Evolutionary conservation across 2,329 filamentous ascomycete genomes (phyloP).

Genomic region (Phialophora tarda): DNA sequence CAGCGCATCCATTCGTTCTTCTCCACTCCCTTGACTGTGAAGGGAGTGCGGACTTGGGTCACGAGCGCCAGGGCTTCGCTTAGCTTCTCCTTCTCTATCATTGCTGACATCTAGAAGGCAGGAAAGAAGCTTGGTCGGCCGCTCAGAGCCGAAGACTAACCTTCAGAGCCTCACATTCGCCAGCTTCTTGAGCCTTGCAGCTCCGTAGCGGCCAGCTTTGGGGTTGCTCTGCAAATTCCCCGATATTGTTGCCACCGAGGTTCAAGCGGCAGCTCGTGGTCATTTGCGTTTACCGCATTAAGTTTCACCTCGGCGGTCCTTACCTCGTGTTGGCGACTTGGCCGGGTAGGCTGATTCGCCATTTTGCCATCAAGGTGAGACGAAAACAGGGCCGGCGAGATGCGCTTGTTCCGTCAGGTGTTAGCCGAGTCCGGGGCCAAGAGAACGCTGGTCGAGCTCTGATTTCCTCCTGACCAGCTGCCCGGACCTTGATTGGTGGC

Average conservation of each 20-base stretch:
- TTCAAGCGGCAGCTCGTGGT: background rate
- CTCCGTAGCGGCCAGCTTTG: background rate
- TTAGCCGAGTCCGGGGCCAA: background rate
- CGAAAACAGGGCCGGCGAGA: background rate
- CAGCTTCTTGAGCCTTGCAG: slow-evolving; percentile 1
- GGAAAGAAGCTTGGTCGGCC: background rate
- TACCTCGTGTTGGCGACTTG: slow-evolving; percentile 8
- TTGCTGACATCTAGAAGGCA: background rate
- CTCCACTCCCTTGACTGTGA: background rate
- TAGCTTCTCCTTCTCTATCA: background rate
- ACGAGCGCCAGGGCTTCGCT: slow-evolving; percentile 2
- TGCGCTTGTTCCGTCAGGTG: background rate
- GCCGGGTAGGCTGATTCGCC: slow-evolving; percentile 6
- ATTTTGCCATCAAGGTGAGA: background rate
- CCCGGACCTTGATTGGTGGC: slow-evolving; percentile 2
- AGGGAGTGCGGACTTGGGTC: background rate
- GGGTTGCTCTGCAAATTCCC: background rate
- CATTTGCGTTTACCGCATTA: background rate
- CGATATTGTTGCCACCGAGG: slow-evolving; percentile 3
- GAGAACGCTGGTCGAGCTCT: background rate
- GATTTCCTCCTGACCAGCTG: background rate
- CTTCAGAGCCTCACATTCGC: slow-evolving; percentile 11
- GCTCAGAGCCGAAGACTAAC: slow-evolving; percentile 12
- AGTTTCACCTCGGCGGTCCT: background rate
- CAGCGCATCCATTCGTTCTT: slow-evolving; percentile 6